Percentiles rank a stretch among this genome's conserved stretches.
These are phyloP conservation scores for Fusarium sp. DNA, from an alignment of 2,329 filamentous ascomycete genomes.

Conservation along the genomic window DNA sequence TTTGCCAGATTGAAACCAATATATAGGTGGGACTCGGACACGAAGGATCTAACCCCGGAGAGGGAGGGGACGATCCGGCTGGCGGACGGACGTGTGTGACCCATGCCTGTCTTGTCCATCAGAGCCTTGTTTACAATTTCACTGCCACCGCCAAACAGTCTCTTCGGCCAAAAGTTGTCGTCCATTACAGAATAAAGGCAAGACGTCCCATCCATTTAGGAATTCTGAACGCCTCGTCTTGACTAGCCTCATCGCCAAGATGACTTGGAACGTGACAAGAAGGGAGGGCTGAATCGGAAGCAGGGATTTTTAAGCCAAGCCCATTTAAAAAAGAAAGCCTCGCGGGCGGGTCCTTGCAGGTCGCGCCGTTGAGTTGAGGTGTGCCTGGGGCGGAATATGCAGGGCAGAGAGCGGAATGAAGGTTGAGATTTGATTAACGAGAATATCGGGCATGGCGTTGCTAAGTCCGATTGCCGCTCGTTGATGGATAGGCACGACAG, in stretches of 20 bases:
- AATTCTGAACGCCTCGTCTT: not conserved
- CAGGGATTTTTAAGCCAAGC: slow-evolving; percentile 16
- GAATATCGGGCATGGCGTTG: not conserved
- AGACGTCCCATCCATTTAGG: not conserved
- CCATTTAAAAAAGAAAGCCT: slow-evolving; percentile 9
- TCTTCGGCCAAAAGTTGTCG: too few relatives aligned
- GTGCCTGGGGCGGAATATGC: slow-evolving; percentile 23
- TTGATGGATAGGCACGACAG: not conserved
- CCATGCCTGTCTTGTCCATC: not conserved
- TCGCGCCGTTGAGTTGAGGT: slow-evolving; percentile 11
- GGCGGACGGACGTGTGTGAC: not conserved
- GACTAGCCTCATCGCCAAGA: not conserved
- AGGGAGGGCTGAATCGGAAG: slow-evolving; percentile 18
- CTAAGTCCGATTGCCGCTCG: not conserved
- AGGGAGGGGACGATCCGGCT: slow-evolving; percentile 17
- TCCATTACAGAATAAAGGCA: not conserved
- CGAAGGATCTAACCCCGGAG: slow-evolving; percentile 24
- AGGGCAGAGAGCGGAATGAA: slow-evolving; percentile 20
- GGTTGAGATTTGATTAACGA: not conserved
- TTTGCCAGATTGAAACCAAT: slow-evolving; percentile 14
- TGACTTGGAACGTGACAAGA: slow-evolving; percentile 4
- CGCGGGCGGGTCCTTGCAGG: slow-evolving; percentile 3
- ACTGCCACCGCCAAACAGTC: not conserved
- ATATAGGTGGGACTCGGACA: not conserved
- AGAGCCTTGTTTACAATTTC: not conserved